Conservation (phyloP, 371 early-diverging fungal species). For the Mortierella sp. region DNA sequence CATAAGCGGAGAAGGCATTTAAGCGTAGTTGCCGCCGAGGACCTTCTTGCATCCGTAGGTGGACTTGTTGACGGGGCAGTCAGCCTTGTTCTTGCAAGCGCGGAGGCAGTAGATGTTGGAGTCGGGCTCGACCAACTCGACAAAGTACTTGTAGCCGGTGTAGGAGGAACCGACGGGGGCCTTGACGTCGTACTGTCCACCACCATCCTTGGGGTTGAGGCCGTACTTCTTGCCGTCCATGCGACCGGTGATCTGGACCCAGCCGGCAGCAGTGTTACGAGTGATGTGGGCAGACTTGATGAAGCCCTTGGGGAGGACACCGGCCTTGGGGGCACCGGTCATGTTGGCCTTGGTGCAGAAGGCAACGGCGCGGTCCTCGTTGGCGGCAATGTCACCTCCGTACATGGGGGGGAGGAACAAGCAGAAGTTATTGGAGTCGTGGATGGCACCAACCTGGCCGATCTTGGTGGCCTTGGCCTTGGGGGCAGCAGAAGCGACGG, state of each 20-base stretch:
- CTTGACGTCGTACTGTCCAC: slow-evolving; percentile 68
- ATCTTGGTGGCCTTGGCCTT: slow-evolving; percentile 28
- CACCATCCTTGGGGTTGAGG: slow-evolving; percentile 63
- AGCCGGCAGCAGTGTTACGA: slow-evolving; percentile 47
- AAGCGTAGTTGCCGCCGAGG: slow-evolving; percentile 44
- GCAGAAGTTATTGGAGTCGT: slow-evolving; percentile 65
- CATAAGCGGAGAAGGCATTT: neutral
- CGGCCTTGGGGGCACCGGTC: slow-evolving; percentile 59
- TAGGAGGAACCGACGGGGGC: slow-evolving; percentile 65
- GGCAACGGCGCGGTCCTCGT: slow-evolving; percentile 64
- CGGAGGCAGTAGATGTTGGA: slow-evolving; percentile 68
- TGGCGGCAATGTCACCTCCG: slow-evolving; percentile 62
- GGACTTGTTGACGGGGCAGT: slow-evolving; percentile 53
- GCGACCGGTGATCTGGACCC: slow-evolving; percentile 70
- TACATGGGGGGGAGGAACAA: slow-evolving; percentile 66
- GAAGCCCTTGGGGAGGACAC: slow-evolving; percentile 62
- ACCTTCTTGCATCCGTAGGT: slow-evolving; percentile 46
- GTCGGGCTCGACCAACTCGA: slow-evolving; percentile 69
- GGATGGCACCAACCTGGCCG: slow-evolving; percentile 56
- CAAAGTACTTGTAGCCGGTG: slow-evolving; percentile 67
- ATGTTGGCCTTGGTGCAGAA: slow-evolving; percentile 65
- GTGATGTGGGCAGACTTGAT: slow-evolving; percentile 66
- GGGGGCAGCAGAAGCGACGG: slow-evolving; percentile 40
- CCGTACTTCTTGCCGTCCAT: slow-evolving; percentile 67
- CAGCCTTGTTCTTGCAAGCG: slow-evolving; percentile 65